phyloP scores from a whole-genome alignment of 1,284 basidiomycete species.

The Ganoderma multipileum region DNA sequence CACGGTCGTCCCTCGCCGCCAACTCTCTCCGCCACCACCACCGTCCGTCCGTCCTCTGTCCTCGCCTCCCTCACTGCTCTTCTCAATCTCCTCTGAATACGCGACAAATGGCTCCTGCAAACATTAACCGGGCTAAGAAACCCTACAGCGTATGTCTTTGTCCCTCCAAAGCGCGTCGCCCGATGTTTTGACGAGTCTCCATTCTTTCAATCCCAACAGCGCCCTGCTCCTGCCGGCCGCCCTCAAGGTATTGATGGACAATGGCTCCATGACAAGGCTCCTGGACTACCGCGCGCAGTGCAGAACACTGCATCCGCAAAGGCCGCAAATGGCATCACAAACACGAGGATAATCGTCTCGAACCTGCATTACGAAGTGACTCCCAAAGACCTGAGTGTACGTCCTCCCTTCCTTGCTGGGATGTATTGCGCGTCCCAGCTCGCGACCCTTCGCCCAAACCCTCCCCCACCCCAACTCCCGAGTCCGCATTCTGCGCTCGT shows the following conservation, averaged over 20 bases:
- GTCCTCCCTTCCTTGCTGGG: constrained; percentile 34
- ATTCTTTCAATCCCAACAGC: constrained; percentile 39
- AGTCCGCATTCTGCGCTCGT: not conserved
- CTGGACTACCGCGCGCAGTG: constrained; percentile 45
- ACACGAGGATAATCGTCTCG: constrained; percentile 79
- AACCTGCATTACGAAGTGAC: constrained; percentile 96
- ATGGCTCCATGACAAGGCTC: constrained; percentile 76
- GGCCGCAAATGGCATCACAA: constrained; percentile 43
- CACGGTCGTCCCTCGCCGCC: constrained; percentile 3
- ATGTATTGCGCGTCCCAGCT: not conserved
- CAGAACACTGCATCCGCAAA: constrained; percentile 33
- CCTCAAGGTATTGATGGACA: constrained; percentile 58
- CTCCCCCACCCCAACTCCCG: not conserved
- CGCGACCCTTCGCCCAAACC: not conserved
- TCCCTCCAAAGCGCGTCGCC: not conserved
- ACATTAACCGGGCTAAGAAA: constrained; percentile 45
- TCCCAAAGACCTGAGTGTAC: constrained; percentile 85
- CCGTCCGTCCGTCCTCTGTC: constrained; percentile 8
- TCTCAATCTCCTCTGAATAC: constrained; percentile 3
- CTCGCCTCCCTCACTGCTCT: constrained; percentile 7
- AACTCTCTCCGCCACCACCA: constrained; percentile 23
- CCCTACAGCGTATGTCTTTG: constrained; percentile 55
- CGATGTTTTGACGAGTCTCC: constrained; percentile 18
- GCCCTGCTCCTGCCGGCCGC: constrained; percentile 50
- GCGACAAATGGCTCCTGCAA: constrained; percentile 33